Evolutionary conservation across 1,284 basidiomycete genomes (phyloP).

Genomic region (Fistulinella cinereoalba): DNA sequence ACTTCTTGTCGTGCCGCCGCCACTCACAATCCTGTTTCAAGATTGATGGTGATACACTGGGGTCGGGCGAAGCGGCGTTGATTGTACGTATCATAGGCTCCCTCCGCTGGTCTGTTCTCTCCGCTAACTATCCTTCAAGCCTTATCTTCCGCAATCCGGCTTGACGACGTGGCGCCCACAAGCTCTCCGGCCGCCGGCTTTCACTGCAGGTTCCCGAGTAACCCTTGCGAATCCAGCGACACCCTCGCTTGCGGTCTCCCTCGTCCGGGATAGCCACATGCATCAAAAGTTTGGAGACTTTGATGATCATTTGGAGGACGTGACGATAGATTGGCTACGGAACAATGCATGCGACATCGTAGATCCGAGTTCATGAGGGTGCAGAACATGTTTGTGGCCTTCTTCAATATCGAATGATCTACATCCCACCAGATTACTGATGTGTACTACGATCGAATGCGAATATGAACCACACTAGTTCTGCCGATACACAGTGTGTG

Average conservation of each 20-base stretch:
- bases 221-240: constrained; percentile 43
- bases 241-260: constrained; percentile 44
- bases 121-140: constrained; percentile 33
- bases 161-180: constrained; percentile 46
- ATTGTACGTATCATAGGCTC: constrained; percentile 47
- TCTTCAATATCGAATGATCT: background rate
- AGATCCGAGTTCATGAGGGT: constrained; percentile 17
- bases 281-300: constrained; percentile 68
- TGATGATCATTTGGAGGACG: constrained; percentile 75
- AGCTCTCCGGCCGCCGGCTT: constrained; percentile 37
- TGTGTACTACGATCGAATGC: too few relatives aligned
- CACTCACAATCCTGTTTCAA: constrained; percentile 23
- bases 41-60: constrained; percentile 58
- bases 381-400: background rate
- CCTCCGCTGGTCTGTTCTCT: background rate
- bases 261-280: constrained; percentile 47
- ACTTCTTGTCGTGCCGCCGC: constrained; percentile 4
- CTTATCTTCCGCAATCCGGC: constrained; percentile 43
- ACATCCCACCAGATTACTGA: too few relatives aligned
- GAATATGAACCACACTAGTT: too few relatives aligned
- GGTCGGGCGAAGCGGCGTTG: constrained; percentile 48
- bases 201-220: constrained; percentile 45
- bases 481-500: too few relatives aligned
- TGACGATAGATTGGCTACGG: constrained; percentile 63
- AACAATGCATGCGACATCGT: constrained; percentile 46